Base-by-base conservation (phyloP, 495 filamentous ascomycete genomes). In the Eremomyces bilateralis region DNA sequence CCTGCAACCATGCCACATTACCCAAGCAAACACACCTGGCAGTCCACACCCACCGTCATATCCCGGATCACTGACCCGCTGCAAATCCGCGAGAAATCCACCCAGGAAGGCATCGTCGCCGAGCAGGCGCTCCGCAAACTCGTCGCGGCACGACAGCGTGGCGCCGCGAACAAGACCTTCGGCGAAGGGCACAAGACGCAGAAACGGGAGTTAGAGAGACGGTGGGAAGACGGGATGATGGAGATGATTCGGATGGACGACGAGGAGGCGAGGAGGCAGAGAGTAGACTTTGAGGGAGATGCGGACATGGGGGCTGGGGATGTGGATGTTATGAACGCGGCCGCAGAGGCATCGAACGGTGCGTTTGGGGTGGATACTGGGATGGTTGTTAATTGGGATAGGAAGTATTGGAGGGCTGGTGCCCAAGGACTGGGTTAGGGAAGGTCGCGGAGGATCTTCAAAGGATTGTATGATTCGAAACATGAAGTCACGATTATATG, bases 21-120 rank as follows among this genome's bases (percentile, higher is more conserved):
- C 25, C 78, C 78, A 4, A 69, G 70, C 42, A 68, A 65, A 46
- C 78, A 84, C 50, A 78, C 78, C 11, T 84, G 74, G 51, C 64
- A 67, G 41, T 54, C 62, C 21, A 80, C 76, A 1, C 60, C 72
- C 1, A 67, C 77, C 6, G 76, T 67, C 41, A 65, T 70, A 0
- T 59, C 65, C 29, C 63, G 76, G 30, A 72, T 77, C 32, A 65
- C 56, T 16, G 76, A 83, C 48, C 71, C 76, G 1, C 58, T 74
- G 29, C 69, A 67, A 48, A 73, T 83, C 34, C 60, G 78, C 11
- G 78, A 83, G 48, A 64, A 59, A 18, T 76, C 76, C 2, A 76
- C 75, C 3, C 66, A 76, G 48, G 72, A 80, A 43, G 76, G 77
- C 15, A 59, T 77, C 20, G 54, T 75, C 37, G 78, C 73, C 1